These are phyloP conservation scores for Saccharomyces uvarum DNA, from an alignment of 1,139 yeast species.

Conservation along the genomic window DNA sequence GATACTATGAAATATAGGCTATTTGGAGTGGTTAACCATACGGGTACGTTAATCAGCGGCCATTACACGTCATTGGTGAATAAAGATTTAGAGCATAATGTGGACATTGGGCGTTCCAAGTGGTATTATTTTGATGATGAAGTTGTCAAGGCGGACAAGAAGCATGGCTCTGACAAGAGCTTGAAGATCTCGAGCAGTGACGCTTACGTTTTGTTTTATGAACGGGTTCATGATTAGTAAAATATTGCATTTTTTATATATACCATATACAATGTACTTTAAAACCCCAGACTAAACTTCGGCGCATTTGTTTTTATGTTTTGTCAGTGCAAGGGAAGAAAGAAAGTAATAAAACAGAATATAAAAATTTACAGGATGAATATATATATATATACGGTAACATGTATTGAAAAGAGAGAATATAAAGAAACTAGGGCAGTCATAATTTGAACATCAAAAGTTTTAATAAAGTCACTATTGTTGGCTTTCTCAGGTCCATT, in stretches of 20 bases:
- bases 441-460: background rate
- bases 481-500: no score
- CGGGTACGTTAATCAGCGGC: constrained; percentile 63
- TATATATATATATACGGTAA: background rate
- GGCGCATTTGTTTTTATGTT: background rate
- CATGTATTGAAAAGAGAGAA: background rate
- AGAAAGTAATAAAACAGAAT: background rate
- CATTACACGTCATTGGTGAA: constrained; percentile 66
- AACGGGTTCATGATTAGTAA: constrained; percentile 32
- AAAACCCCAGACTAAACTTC: background rate
- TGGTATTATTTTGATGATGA: constrained; percentile 79
- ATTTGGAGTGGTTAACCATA: constrained; percentile 60
- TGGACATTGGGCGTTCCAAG: constrained; percentile 23
- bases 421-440: background rate
- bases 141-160: constrained; percentile 40
- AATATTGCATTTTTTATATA: background rate
- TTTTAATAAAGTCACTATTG: background rate
- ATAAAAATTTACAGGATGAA: background rate
- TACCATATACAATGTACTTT: background rate
- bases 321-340: background rate
- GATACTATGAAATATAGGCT: constrained; percentile 43
- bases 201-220: constrained; percentile 69
- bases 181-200: constrained; percentile 46
- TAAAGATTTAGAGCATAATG: constrained; percentile 36
- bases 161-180: constrained; percentile 41